Percentiles rank a stretch among this genome's conserved stretches.
These are phyloP conservation scores for Styphnolobium japonicum DNA, from an alignment of 306 rosid species.

Conservation along the genomic window DNA sequence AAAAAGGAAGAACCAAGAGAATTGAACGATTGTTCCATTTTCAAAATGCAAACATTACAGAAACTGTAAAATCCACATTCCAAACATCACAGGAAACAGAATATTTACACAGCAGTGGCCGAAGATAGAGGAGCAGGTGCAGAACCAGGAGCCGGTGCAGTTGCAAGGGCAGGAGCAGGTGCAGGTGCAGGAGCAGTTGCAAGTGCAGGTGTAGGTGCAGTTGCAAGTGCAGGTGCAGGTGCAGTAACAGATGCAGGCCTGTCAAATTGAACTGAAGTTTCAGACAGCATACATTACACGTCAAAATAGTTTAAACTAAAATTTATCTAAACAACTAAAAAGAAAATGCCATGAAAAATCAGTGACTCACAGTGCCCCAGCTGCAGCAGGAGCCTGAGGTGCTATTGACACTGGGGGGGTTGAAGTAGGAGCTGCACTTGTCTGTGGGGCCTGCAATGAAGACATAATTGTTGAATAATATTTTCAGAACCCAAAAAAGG, in stretches of 20 bases:
- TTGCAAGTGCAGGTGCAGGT: not conserved
- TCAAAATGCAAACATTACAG: not conserved
- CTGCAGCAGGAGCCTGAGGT: conserved; percentile 42
- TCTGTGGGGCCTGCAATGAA: conserved; percentile 45
- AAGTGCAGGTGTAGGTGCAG: not conserved
- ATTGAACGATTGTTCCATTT: not conserved
- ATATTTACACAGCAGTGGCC: conserved; percentile 44
- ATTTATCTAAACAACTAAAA: not conserved
- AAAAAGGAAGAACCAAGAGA: conserved; percentile 6
- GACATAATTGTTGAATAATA: not conserved
- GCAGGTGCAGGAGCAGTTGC: conserved; percentile 10
- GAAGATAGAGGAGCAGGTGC: conserved; percentile 21
- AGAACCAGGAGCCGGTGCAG: not conserved
- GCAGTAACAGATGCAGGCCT: conserved; percentile 38
- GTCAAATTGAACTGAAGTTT: conserved; percentile 32
- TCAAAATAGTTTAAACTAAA: not conserved
- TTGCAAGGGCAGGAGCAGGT: not conserved
- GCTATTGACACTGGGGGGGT: conserved; percentile 25
- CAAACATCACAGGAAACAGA: not conserved
- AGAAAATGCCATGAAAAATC: not conserved
- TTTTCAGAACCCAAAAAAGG: not conserved
- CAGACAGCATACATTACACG: not conserved
- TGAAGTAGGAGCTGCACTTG: conserved; percentile 51
- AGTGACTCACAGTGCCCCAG: conserved; percentile 49
- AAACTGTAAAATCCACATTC: not conserved